phyloP scores from a whole-genome alignment of 768 basidiomycete species.

The Termitomyces sp. region DNA sequence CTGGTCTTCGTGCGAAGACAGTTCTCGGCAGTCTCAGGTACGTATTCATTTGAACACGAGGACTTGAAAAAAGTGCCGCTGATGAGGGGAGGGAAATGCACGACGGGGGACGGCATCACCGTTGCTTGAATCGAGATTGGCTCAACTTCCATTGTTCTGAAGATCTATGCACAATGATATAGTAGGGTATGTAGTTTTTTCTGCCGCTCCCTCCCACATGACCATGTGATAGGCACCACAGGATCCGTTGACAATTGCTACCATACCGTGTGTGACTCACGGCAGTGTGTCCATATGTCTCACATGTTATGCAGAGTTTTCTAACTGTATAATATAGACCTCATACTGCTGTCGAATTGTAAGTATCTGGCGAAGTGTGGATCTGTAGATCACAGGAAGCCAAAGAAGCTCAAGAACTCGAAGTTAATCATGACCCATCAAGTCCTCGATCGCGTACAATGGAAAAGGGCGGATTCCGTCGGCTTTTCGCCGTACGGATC shows the following conservation, averaged over 20 bases:
- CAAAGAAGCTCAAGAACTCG: not conserved
- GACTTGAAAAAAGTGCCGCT: not conserved
- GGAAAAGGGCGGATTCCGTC: slow-evolving; percentile 2
- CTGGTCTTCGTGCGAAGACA: not conserved
- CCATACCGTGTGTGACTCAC: no score
- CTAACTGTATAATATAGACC: not conserved
- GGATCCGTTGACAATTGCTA: not conserved
- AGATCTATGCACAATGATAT: not conserved
- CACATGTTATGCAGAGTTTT: not conserved
- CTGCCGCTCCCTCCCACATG: no score
- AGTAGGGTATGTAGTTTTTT: not conserved
- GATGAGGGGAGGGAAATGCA: not conserved
- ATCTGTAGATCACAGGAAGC: not conserved
- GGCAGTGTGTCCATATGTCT: not conserved
- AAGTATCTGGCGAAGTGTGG: not conserved
- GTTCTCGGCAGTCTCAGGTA: not conserved
- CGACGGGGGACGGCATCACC: not conserved
- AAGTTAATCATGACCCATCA: slow-evolving; percentile 6
- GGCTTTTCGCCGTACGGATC: slow-evolving; percentile 10
- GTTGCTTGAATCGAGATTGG: not conserved
- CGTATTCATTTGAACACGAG: not conserved
- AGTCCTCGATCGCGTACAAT: not conserved
- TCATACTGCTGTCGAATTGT: not conserved
- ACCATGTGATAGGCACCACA: not conserved
- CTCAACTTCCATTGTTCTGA: not conserved